Percentiles rank a stretch among this genome's conserved stretches.
These are phyloP conservation scores for Cryptosporidium sp. DNA, from an alignment of 169 alveolate genomes.

Conservation along the genomic window DNA sequence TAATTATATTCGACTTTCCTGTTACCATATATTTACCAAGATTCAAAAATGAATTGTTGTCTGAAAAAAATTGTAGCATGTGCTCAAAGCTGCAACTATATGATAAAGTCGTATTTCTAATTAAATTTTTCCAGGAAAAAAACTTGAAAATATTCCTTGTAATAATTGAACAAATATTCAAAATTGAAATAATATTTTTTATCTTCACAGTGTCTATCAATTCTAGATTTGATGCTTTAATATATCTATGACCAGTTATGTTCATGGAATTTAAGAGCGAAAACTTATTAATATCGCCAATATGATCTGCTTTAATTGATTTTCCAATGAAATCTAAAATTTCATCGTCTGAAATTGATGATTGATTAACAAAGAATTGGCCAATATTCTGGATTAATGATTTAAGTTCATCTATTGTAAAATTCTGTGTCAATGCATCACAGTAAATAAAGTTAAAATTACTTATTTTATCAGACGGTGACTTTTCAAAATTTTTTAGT, in stretches of 20 bases:
- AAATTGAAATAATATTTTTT: not conserved
- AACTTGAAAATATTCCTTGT: constrained; percentile 9
- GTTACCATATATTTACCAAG: constrained; percentile 29
- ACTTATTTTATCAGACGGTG: not conserved
- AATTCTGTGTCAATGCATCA: not conserved
- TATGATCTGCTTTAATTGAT: not conserved
- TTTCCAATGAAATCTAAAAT: not conserved
- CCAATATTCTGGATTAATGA: not conserved
- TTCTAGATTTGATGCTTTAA: not conserved
- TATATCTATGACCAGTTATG: not conserved
- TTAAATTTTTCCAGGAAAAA: not conserved
- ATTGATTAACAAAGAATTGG: not conserved
- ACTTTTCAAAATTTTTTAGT: not conserved
- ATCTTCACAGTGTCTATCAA: not conserved
- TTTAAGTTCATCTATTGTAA: not conserved
- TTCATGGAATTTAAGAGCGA: not conserved
- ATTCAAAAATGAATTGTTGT: constrained; percentile 3
- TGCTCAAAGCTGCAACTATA: not conserved
- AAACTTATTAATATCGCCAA: not conserved
- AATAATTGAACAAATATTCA: not conserved
- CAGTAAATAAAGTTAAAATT: not conserved
- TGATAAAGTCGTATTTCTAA: not conserved
- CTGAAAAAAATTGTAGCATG: not conserved
- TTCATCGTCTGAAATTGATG: not conserved
- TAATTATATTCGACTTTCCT: not conserved